A percentile compares a stretch with the other conserved stretches of the same genome.
Conservation (phyloP, 805 yeast species). For the Saccharomycopsis oosterbeekiorum region DNA sequence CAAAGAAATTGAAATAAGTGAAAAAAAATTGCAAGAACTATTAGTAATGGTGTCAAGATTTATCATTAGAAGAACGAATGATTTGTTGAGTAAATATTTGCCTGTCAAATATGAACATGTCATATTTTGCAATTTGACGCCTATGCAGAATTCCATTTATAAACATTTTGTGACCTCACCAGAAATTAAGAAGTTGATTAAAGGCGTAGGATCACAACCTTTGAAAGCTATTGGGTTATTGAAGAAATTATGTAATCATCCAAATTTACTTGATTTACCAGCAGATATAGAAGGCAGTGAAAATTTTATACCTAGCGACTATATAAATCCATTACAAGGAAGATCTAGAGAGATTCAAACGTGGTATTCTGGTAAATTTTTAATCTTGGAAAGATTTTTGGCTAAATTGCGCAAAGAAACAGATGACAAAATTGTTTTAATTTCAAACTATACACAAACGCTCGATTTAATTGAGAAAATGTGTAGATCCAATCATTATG, state of each 20-base stretch:
- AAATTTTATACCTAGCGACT: constrained; percentile 64
- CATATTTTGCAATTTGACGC: constrained; percentile 77
- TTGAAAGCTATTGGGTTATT: constrained; percentile 80
- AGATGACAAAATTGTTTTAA: constrained; percentile 88
- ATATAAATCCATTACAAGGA: constrained; percentile 41
- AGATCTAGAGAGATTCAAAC: constrained; percentile 66
- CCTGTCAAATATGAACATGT: constrained; percentile 97
- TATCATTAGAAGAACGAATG: constrained; percentile 92
- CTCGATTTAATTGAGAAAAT: constrained; percentile 79
- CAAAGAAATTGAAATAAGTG: constrained; percentile 60
- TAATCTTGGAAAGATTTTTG: constrained; percentile 76
- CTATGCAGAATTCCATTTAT: constrained; percentile 65
- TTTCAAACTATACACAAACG: constrained; percentile 92
- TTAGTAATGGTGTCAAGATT: constrained; percentile 74
- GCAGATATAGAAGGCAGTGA: constrained; percentile 69
- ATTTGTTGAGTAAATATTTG: constrained; percentile 82
- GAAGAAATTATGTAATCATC: constrained; percentile 91
- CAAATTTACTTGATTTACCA: constrained; percentile 69
- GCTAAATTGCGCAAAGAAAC: constrained; percentile 69
- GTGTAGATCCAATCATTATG: constrained; percentile 70
- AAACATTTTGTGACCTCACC: constrained; percentile 69
- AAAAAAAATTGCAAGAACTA: constrained; percentile 55
- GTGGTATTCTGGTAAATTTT: constrained; percentile 78
- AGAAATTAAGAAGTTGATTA: constrained; percentile 56
- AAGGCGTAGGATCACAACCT: constrained; percentile 69